Base-by-base conservation (phyloP, 441 rosid species). In the Populus hybrid region DNA sequence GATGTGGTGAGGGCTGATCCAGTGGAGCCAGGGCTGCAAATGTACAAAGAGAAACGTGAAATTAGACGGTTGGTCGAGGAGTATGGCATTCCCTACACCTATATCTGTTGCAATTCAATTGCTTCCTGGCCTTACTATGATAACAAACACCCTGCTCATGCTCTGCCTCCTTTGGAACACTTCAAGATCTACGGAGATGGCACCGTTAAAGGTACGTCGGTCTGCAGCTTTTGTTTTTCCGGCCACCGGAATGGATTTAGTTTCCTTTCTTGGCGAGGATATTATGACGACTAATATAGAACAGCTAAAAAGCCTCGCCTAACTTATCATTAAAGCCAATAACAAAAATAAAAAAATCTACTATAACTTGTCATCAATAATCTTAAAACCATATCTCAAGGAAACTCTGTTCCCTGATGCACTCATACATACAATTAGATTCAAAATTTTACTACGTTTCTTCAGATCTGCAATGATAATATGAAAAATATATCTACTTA, bases 51-150 rank as follows among this genome's bases (percentile, higher is more conserved):
- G 65, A 88, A 88, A 83, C 83, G 91, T 35, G 23, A 1, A 57
- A 30, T 88, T 5, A 77, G 91, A 32, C 81, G 85, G 26, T 32
- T 79, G 70, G 65, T 83, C 1, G 88, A 88, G 74, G 80, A 85
- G 65, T 65, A 63, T 14, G 74, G 40, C 4, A 67, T 88, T 19
- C 89, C 91, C 0, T 86, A 82, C 79, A 87, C 88, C 11, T 87
- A 88, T 82, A 84, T 88, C 26, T 88, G 90, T 69, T 88, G 90
- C 87, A 88, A 88, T 53, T 88, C 91, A 21, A 82, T 88, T 40
- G 91, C 90, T 23, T 83, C 90, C 5, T 88, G 91, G 91, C 91
- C 91, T 23, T 88, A 88, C 79, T 79, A 64, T 46, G 82, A 85
- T 69, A 87, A 87, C 70, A 82, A 72, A 0, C 91, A 88, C 81